A percentile compares a stretch with the other conserved stretches of the same genome.
phyloP scores from a whole-genome alignment of 306 rosid genomes.

The Sechiopsis laciniata region DNA sequence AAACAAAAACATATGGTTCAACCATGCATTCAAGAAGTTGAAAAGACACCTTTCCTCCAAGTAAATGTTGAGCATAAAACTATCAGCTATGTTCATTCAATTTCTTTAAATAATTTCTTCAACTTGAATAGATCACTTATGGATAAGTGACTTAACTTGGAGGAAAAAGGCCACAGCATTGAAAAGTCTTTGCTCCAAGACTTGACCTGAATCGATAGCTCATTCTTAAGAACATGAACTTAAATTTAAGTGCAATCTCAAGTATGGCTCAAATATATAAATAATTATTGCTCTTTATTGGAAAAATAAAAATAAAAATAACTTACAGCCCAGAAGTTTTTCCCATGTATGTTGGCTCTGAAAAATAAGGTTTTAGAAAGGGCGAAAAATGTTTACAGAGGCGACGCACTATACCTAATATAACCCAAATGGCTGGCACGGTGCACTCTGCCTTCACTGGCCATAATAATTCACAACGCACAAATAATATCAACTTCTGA shows the following conservation, averaged over 20 bases:
- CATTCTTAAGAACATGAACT: not conserved
- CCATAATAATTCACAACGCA: conserved; percentile 4
- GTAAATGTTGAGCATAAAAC: too few relatives aligned
- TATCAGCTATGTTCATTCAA: too few relatives aligned
- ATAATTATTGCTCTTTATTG: conserved; percentile 17
- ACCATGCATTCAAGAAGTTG: too few relatives aligned
- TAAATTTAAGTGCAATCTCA: not conserved
- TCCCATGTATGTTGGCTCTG: not conserved
- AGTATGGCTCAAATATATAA: not conserved
- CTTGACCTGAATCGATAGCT: not conserved
- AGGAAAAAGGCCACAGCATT: too few relatives aligned
- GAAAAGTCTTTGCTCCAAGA: not conserved
- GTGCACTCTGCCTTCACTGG: conserved; percentile 5
- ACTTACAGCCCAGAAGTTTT: conserved; percentile 6
- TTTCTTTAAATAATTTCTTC: too few relatives aligned
- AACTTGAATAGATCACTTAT: too few relatives aligned
- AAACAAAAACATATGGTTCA: too few relatives aligned
- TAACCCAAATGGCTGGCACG: conserved; percentile 11
- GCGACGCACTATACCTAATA: conserved; percentile 10
- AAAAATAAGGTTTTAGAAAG: not conserved
- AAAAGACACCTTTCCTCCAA: too few relatives aligned
- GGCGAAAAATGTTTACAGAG: conserved; percentile 15
- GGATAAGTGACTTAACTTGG: too few relatives aligned
- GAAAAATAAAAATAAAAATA: not conserved
- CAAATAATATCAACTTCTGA: not conserved